Base-by-base conservation (phyloP, 164 flowering plant species). In the Annona squamosa region DNA sequence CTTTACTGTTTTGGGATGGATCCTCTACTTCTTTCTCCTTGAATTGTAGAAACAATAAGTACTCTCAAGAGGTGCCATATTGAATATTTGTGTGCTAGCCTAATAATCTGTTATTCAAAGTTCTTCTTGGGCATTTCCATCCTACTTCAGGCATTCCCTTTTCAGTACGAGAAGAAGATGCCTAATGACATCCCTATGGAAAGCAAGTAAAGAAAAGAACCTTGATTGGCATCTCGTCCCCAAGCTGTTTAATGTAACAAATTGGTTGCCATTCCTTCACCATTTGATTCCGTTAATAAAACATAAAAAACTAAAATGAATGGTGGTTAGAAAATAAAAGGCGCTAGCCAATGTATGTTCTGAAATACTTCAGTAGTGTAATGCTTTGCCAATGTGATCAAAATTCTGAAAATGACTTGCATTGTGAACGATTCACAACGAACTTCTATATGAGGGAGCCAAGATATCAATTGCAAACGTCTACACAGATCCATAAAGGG, bases 191-290 rank as follows among this genome's bases (percentile, higher is more conserved):
- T 52, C 43, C 67, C n/a, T 19, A 66, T 41, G 61, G 37, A 9
- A 2, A n/a, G 63, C 18, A 70, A 62, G 65, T 59, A 37, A 71
- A 65, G 74, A 72, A 37, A 48, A 78, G 65, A 48, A 91, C 98
- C 94, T 88, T 87, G 68, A 93, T 66, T 7, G 97, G 91, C 68
- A 89, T 41, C 77, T 89, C 83, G 42, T 87, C 87, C 63, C 91
- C 93, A 69, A 93, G 88, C 76, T 90, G 94, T 74, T 90, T 93
- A 66, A 93, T 81, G 76, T 74, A 93, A 85, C 98, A 91, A 77
- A 93, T 65, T 13, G 85, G 89, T 83, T 90, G 87, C 6, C 98
- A 94, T 78, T 93, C 97, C 84, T 88, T 90, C 77, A 93, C 93
- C 52, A 48, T 48, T 79, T 91, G 91, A 74, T 86, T 89, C 98